Percentiles rank a stretch among this genome's conserved stretches.
These are phyloP conservation scores for Pestalotiopsis sp. DNA, from an alignment of 2,329 filamentous ascomycete genomes.

Conservation along the genomic window DNA sequence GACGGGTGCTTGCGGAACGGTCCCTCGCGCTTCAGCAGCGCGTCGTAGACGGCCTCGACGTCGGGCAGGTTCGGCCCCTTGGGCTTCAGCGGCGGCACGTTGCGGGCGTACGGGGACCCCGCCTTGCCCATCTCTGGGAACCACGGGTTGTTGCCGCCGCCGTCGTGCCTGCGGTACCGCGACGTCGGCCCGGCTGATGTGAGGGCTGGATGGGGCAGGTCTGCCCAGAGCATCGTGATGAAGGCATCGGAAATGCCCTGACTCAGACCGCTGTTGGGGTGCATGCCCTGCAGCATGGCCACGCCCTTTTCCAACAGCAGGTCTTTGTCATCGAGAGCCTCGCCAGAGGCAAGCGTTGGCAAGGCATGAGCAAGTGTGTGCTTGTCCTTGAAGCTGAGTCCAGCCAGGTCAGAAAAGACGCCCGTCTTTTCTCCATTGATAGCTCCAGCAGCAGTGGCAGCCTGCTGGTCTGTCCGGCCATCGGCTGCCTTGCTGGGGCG, in stretches of 20 bases:
- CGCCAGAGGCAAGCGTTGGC: slow-evolving; percentile 44
- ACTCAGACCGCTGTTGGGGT: slow-evolving; percentile 50
- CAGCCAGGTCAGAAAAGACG: slow-evolving; percentile 40
- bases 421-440: slow-evolving; percentile 38
- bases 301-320: slow-evolving; percentile 53
- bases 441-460: slow-evolving; percentile 26
- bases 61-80: slow-evolving; percentile 53
- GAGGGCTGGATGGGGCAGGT: slow-evolving; percentile 52
- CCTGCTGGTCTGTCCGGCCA: slow-evolving; percentile 43
- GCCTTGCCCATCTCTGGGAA: slow-evolving; percentile 55
- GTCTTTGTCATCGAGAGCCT: slow-evolving; percentile 49
- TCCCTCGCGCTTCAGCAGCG: slow-evolving; percentile 43
- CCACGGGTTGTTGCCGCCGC: slow-evolving; percentile 49
- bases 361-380: slow-evolving; percentile 41
- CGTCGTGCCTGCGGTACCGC: slow-evolving; percentile 46
- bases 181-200: slow-evolving; percentile 47
- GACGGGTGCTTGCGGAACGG: slow-evolving; percentile 45
- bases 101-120: slow-evolving; percentile 47
- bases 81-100: slow-evolving; percentile 46
- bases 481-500: slow-evolving; percentile 50
- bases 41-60: slow-evolving; percentile 48
- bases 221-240: slow-evolving; percentile 55
- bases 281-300: slow-evolving; percentile 52
- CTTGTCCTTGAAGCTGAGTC: slow-evolving; percentile 40
- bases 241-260: slow-evolving; percentile 51